Percentiles rank a stretch among this genome's conserved stretches.
Conservation (phyloP, 768 basidiomycete species). For the Galerina marginata region DNA sequence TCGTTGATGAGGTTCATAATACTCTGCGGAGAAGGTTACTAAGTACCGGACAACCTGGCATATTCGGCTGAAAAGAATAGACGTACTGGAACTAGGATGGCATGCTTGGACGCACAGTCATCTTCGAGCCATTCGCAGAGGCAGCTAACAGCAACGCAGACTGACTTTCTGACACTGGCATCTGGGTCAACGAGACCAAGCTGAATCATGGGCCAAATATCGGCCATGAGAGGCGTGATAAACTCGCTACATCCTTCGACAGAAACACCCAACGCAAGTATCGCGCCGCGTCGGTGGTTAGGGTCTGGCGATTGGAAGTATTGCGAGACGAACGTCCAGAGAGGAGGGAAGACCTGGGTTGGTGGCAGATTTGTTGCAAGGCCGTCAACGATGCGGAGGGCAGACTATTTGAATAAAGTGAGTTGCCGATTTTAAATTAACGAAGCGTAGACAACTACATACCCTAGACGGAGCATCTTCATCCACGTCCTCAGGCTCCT, state of each 20-base stretch:
- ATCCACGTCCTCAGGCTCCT: conserved; percentile 91
- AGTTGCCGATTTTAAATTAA: not conserved
- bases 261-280: conserved; percentile 93
- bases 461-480: conserved; percentile 93
- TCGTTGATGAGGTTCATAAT: conserved; percentile 93
- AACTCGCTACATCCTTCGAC: conserved; percentile 98
- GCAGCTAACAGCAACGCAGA: conserved; percentile 95
- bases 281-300: conserved; percentile 83
- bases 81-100: conserved; percentile 82
- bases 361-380: conserved; percentile 93
- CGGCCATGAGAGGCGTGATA: conserved; percentile 90
- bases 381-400: conserved; percentile 92
- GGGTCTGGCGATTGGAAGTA: conserved; percentile 87
- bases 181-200: conserved; percentile 85
- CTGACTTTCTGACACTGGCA: conserved; percentile 88
- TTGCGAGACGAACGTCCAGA: conserved; percentile 79
- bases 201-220: conserved; percentile 95
- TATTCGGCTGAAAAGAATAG: not conserved
- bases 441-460: conserved; percentile 32
- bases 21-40: conserved; percentile 48
- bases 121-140: conserved; percentile 98
- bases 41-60: conserved; percentile 9
- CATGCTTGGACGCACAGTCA: conserved; percentile 84
- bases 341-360: conserved; percentile 92
- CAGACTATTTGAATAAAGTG: conserved; percentile 57